Percentiles rank a stretch among this genome's conserved stretches.
Evolutionary conservation across 78 protist genomes (phyloP).

Genomic region (Dictyostelium brefeldianum): DNA sequence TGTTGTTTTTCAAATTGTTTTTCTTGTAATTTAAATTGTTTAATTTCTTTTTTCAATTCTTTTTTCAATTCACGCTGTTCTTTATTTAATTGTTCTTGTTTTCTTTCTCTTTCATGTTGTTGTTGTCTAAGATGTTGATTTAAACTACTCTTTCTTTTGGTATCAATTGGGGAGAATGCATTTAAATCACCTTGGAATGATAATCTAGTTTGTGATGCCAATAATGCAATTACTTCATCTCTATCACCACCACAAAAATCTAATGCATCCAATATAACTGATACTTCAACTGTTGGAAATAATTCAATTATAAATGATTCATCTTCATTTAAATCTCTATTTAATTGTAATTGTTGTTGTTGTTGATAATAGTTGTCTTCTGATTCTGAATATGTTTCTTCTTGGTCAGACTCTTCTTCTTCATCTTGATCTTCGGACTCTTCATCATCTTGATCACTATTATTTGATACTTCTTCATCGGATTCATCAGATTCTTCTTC

Average conservation of each 20-base stretch:
- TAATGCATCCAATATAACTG: slow-evolving; percentile 47
- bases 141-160: neutral
- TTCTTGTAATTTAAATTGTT: neutral
- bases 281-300: slow-evolving; percentile 45
- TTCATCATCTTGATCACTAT: neutral
- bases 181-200: slow-evolving; percentile 57
- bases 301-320: slow-evolving; percentile 26
- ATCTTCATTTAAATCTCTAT: slow-evolving; percentile 32
- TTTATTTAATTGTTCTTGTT: neutral
- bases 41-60: neutral
- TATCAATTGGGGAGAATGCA: slow-evolving; percentile 29
- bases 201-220: slow-evolving; percentile 29
- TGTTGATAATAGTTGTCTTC: neutral
- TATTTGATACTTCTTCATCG: neutral
- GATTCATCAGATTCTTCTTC: neutral
- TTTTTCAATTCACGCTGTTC: neutral
- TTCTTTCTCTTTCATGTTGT: slow-evolving; percentile 10
- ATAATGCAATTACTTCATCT: slow-evolving; percentile 54
- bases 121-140: neutral
- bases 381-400: neutral
- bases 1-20: neutral
- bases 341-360: slow-evolving; percentile 11
- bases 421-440: neutral
- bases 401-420: neutral
- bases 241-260: slow-evolving; percentile 67